Percentiles rank a stretch among this genome's conserved stretches.
These are phyloP conservation scores for Psilocybe mexicana DNA, from an alignment of 1,284 basidiomycete species.

Conservation along the genomic window DNA sequence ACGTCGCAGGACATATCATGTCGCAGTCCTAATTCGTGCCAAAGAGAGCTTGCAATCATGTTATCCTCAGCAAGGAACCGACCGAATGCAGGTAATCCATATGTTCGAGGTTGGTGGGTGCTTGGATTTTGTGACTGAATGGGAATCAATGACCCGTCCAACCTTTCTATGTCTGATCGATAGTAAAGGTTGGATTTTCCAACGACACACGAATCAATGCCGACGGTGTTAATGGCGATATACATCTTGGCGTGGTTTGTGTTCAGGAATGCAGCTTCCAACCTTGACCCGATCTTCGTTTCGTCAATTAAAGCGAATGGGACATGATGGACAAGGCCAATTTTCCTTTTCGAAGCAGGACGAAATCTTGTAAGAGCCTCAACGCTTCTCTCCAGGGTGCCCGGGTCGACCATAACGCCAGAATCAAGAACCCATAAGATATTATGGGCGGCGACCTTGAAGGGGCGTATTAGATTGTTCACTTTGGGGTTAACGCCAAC, in stretches of 20 bases:
- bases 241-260: conserved; percentile 99
- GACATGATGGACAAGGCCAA: conserved; percentile 95
- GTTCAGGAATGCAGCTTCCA: conserved; percentile 95
- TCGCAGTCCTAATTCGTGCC: conserved; percentile 86
- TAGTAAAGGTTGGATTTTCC: conserved; percentile 97
- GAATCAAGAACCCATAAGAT: conserved; percentile 98
- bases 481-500: conserved; percentile 97
- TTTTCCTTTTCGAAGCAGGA: conserved; percentile 43
- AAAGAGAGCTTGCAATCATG: conserved; percentile 87
- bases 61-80: conserved; percentile 94
- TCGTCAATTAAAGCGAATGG: conserved; percentile 84
- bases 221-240: conserved; percentile 87
- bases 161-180: conserved; percentile 80
- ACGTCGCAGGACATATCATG: conserved; percentile 90
- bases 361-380: conserved; percentile 59
- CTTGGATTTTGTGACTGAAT: conserved; percentile 23
- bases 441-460: conserved; percentile 80
- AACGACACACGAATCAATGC: conserved; percentile 93
- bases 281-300: conserved; percentile 70
- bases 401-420: conserved; percentile 79
- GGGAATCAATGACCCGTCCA: conserved; percentile 62
- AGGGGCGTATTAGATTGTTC: conserved; percentile 87
- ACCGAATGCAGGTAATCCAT: conserved; percentile 77
- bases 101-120: conserved; percentile 32
- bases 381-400: conserved; percentile 87